Evolutionary conservation across 768 basidiomycete genomes (phyloP), one percentile per base, ranked within the genome.

Genomic region (Boletus edulis): DNA sequence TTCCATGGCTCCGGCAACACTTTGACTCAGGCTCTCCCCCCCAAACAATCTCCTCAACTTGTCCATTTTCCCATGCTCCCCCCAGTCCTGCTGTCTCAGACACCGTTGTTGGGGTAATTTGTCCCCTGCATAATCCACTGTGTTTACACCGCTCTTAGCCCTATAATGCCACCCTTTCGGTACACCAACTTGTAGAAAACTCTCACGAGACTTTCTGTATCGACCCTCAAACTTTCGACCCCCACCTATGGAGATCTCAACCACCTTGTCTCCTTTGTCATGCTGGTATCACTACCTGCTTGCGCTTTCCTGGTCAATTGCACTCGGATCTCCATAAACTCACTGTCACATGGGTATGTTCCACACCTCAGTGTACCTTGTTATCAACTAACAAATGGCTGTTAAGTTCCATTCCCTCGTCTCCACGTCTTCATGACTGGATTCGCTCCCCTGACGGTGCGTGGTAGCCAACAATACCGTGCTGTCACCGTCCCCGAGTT

Each of bases 381-480:
- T 14, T n/a, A 41, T 43, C 14, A 31, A 29, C 53, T 66, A n/a
- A 65, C 44, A 8, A 39, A 17, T 3, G 4, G 47, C 10, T 18
- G 0, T 42, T 15, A 61, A 93, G 94, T 96, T 70, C 94, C 94
- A 15, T 96, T 96, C 91, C 94, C 94, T 44, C 94, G 94, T 87
- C 90, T 98, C 20, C 96, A 99, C 76, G 98, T 98, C 85, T 98
- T 98, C 84, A 91, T 97, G 83, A 93, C 94, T 54, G 94, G 96
- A 56, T 95, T 87, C 62, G 95, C 95, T 56, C 95, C 95, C 32
- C 78, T 98, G 56, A 96, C 94, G 47, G 91, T 96, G 34, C 89
- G 94, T 38, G 92, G 92, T 50, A 93, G 90, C 72, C 91, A 92
- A 65, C 88, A 92, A 66, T 99, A 94, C 82, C 91, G 96, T 58